Evolutionary conservation across 1,284 basidiomycete species (phyloP).

Genomic region (Pholiota adiposa): DNA sequence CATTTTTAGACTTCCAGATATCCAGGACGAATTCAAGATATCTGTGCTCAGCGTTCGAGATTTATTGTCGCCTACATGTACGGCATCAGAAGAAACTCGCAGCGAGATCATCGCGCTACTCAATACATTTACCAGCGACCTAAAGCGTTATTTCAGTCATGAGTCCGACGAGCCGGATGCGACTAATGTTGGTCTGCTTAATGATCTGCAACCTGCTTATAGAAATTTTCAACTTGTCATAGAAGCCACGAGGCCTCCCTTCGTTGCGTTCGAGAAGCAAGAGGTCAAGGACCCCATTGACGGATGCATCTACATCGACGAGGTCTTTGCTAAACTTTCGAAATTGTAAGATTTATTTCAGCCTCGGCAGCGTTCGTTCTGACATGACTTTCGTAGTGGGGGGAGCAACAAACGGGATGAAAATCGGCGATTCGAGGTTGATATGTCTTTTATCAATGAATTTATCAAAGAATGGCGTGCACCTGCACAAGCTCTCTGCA

Average conservation of each 20-base stretch:
- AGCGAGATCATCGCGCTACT: conserved; percentile 56
- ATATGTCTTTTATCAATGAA: conserved; percentile 27
- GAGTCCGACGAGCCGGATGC: conserved; percentile 38
- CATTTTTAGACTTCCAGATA: conserved; percentile 53
- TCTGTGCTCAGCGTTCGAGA: conserved; percentile 45
- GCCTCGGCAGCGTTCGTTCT: no score
- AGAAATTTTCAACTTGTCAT: conserved; percentile 51
- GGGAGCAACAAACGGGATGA: conserved; percentile 35
- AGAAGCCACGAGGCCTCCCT: conserved; percentile 56
- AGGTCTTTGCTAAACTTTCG: no score
- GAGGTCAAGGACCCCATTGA: conserved; percentile 6
- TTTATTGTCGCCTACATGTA: conserved; percentile 49
- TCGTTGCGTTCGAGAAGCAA: conserved; percentile 45
- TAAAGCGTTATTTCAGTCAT: conserved; percentile 54
- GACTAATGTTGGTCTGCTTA: conserved; percentile 48
- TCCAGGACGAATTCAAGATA: conserved; percentile 46
- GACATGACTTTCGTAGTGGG: no score
- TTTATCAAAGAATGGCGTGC: conserved; percentile 26
- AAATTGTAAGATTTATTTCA: no score
- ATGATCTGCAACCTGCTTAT: conserved; percentile 54
- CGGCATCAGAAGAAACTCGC: conserved; percentile 57
- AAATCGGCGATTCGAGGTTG: conserved; percentile 29
- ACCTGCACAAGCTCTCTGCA: conserved; percentile 26
- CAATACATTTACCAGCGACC: conserved; percentile 46
- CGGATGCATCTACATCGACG: conserved; percentile 57